Percentiles rank a stretch among this genome's conserved stretches.
These are phyloP conservation scores for Stagonosporopsis tanaceti DNA, from an alignment of 2,329 filamentous ascomycete species.

Conservation along the genomic window DNA sequence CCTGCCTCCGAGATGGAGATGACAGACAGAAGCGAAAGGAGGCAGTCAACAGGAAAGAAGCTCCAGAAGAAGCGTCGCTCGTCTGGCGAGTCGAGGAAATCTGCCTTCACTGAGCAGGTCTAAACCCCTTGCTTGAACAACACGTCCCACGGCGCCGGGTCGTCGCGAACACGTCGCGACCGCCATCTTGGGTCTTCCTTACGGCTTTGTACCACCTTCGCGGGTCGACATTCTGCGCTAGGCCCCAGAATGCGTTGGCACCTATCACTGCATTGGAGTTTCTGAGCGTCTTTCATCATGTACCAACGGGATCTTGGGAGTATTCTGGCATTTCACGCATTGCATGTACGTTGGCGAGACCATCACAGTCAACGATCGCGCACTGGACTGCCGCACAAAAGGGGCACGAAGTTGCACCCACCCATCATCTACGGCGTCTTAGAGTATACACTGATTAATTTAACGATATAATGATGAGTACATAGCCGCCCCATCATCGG, in stretches of 20 bases:
- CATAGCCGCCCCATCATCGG: slow-evolving; percentile 23
- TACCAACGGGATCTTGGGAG: slow-evolving; percentile 28
- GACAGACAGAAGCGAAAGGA: slow-evolving; percentile 38
- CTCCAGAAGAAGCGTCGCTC: slow-evolving; percentile 54
- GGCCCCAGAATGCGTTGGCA: slow-evolving; percentile 23
- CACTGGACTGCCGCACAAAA: slow-evolving; percentile 23
- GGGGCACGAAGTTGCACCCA: slow-evolving; percentile 15
- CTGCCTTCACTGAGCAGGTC: slow-evolving; percentile 50
- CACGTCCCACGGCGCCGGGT: slow-evolving; percentile 25
- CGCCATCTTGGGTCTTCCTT: slow-evolving; percentile 22
- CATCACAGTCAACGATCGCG: slow-evolving; percentile 11
- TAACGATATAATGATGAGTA: slow-evolving; percentile 24
- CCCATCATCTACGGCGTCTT: slow-evolving; percentile 19
- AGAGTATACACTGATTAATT: slow-evolving; percentile 21
- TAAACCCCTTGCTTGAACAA: slow-evolving; percentile 33
- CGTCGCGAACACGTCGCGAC: slow-evolving; percentile 32
- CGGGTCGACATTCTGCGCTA: slow-evolving; percentile 28
- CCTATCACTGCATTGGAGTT: slow-evolving; percentile 34
- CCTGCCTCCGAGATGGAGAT: slow-evolving; percentile 40
- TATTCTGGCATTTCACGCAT: slow-evolving; percentile 23
- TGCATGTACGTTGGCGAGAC: slow-evolving; percentile 24
- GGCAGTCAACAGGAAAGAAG: slow-evolving; percentile 45
- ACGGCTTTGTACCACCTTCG: slow-evolving; percentile 33
- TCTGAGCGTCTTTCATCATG: slow-evolving; percentile 36
- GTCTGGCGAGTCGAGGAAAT: slow-evolving; percentile 41